These are phyloP conservation scores for Pyronema domesticum DNA, from an alignment of 495 filamentous ascomycete genomes.

Conservation along the genomic window DNA sequence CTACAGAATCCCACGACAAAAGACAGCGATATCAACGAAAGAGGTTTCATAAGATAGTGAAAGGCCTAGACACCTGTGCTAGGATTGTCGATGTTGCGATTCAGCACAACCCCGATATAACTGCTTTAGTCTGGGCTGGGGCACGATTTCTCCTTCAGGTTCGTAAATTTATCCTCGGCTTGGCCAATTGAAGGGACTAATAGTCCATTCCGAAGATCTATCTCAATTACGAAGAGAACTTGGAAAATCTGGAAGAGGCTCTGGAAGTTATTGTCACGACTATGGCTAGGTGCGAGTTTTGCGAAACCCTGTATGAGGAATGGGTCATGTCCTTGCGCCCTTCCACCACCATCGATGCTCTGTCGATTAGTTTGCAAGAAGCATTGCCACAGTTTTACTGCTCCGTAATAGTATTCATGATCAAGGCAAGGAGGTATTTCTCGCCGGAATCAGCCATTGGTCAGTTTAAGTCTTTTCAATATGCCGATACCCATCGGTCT, in stretches of 20 bases:
- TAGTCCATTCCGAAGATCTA: too few species aligned
- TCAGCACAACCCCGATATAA: not conserved
- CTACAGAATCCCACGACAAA: too few species aligned
- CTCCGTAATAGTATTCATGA: constrained; percentile 4
- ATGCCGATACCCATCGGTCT: not conserved
- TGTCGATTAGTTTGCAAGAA: not conserved
- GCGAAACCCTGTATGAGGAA: constrained; percentile 4
- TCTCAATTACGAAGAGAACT: constrained; percentile 11
- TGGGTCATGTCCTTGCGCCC: not conserved
- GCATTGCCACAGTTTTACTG: constrained; percentile 6
- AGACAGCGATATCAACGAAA: too few species aligned
- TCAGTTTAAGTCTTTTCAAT: too few species aligned
- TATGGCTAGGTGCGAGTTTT: constrained; percentile 10
- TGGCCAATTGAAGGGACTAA: not conserved
- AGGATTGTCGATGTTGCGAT: constrained; percentile 7
- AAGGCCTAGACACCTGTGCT: constrained; percentile 7
- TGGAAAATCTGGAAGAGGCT: constrained; percentile 4
- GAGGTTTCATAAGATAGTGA: constrained; percentile 4
- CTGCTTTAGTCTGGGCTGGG: constrained; percentile 7
- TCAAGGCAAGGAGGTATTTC: constrained; percentile 8
- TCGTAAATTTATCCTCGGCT: not conserved
- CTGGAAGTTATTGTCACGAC: constrained; percentile 5
- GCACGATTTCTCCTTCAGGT: constrained; percentile 9
- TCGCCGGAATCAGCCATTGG: not conserved
- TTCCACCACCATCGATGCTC: not conserved